These are phyloP conservation scores for Trichoderma sp. DNA, from an alignment of 2,329 filamentous ascomycete species.

Conservation along the genomic window DNA sequence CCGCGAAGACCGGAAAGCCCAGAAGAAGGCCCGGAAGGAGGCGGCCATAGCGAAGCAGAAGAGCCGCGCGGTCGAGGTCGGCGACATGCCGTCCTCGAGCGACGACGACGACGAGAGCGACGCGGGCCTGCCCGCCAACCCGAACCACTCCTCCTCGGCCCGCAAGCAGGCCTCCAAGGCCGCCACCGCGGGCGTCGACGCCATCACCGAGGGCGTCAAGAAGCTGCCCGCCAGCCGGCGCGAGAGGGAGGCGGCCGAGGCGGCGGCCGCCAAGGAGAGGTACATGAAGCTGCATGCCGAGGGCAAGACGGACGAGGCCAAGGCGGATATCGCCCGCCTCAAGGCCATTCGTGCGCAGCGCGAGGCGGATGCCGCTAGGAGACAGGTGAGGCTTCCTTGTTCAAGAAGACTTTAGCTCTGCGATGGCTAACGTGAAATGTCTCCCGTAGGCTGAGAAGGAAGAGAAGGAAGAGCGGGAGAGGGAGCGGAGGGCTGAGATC, in stretches of 20 bases:
- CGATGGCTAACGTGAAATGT: background rate
- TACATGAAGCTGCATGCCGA: constrained; percentile 91
- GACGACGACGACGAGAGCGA: constrained; percentile 61
- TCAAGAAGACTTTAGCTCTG: too few species aligned
- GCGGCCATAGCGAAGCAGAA: constrained; percentile 80
- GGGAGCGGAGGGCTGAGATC: constrained; percentile 52
- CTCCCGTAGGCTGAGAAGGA: constrained; percentile 58
- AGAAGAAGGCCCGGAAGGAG: constrained; percentile 87
- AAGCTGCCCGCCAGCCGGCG: constrained; percentile 55
- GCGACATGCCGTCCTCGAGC: constrained; percentile 77
- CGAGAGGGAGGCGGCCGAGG: constrained; percentile 76
- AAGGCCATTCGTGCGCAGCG: constrained; percentile 82
- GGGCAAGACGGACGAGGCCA: constrained; percentile 95
- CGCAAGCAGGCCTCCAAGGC: constrained; percentile 56
- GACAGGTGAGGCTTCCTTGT: constrained; percentile 60
- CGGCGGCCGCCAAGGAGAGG: constrained; percentile 82
- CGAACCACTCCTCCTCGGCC: constrained; percentile 82
- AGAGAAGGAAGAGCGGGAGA: constrained; percentile 56
- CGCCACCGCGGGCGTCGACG: constrained; percentile 47
- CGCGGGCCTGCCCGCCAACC: constrained; percentile 72
- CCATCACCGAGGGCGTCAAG: constrained; percentile 58
- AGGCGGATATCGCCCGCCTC: constrained; percentile 83
- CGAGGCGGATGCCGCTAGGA: constrained; percentile 78
- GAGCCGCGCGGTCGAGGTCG: constrained; percentile 72
- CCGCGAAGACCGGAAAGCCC: constrained; percentile 84